Evolutionary conservation across 345 rosid species (phyloP), one percentile per base, ranked within the genome.

Genomic region (Populus deltoides): DNA sequence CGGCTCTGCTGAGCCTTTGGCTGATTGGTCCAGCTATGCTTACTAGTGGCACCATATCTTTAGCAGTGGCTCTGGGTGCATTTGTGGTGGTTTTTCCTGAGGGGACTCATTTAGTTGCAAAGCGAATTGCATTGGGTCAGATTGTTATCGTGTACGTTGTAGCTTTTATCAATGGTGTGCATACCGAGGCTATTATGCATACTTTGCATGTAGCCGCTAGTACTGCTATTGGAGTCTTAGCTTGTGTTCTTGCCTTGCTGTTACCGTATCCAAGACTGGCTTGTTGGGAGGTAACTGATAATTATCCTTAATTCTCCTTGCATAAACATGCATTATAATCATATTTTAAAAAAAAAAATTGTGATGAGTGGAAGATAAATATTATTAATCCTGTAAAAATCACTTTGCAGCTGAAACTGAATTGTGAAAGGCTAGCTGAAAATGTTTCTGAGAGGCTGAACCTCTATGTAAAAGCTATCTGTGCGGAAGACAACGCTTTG

Each of bases 241-340:
- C 98, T 62, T 90, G 92, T 68, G 85, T 88, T 72, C 73, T 92
- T 62, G 96, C 99, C 70, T 83, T 93, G 81, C 68, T 88, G 79
- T 29, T 92, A 51, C 98, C 99, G 8, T 87, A 75, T 81, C 99
- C 99, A 61, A 88, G 98, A 75, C 82, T 92, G 57, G 98, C 97
- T 66, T 83, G 86, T 75, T 43, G 76, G 29, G 91, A 93, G 97
- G 99, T 91, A 86, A 47, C 51, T 71, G 27, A 47, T 61, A 10
- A 4, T 45, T 41, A 10, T 27, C 3, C 41, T 36, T 39, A 59
- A 24, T n/a, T 27, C n/a, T 2, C 22, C 36, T 29, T 4, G 18
- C 38, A 71, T 10, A 27, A 39, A 69, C 16, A 66, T 17, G 22
- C 7, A 36, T 36, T 20, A 36, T 33, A 33, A 4, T 10, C 11